A percentile compares a stretch with the other conserved stretches of the same genome.
Evolutionary conservation across 495 filamentous ascomycete species (phyloP).

Genomic region (Aspergillus coremiiformis): DNA sequence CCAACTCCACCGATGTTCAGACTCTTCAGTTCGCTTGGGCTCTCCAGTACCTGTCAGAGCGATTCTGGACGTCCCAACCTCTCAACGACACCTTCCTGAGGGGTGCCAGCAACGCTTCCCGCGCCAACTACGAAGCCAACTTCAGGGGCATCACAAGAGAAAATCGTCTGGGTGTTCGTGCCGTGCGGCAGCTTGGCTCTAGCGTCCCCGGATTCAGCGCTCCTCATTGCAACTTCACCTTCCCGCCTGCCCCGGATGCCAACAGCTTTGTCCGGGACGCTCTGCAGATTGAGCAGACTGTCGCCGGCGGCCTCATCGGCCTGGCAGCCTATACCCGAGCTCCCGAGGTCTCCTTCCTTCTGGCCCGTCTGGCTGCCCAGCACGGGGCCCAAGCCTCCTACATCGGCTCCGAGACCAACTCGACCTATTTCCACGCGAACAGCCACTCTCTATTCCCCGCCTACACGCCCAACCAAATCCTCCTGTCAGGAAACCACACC

Average conservation of each 20-base stretch:
- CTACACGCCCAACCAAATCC: constrained; percentile 21
- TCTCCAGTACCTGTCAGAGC: constrained; percentile 19
- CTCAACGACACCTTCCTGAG: constrained; percentile 23
- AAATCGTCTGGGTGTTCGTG: constrained; percentile 22
- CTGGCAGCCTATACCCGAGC: constrained; percentile 27
- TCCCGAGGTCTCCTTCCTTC: constrained; percentile 29
- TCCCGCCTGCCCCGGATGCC: constrained; percentile 14
- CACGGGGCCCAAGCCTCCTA: constrained; percentile 21
- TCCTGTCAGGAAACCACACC: constrained; percentile 15
- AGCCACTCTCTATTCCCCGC: constrained; percentile 19
- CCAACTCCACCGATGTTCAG: constrained; percentile 14
- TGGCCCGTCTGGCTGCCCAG: constrained; percentile 27
- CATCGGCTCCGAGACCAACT: constrained; percentile 20
- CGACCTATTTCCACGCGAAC: constrained; percentile 21
- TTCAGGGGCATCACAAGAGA: constrained; percentile 21
- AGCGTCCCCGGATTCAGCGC: constrained; percentile 12
- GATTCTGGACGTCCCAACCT: constrained; percentile 19
- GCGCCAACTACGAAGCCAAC: constrained; percentile 15
- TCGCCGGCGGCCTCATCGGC: constrained; percentile 25
- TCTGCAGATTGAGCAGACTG: constrained; percentile 18
- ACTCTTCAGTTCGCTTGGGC: constrained; percentile 23
- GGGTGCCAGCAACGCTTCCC: constrained; percentile 15
- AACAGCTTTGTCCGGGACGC: constrained; percentile 17
- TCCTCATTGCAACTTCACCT: constrained; percentile 21
- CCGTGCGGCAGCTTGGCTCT: constrained; percentile 16